Percentiles rank a stretch among this genome's conserved stretches.
Evolutionary conservation across 2,329 filamentous ascomycete species (phyloP).

Genomic region (Exserohilum turcica): DNA sequence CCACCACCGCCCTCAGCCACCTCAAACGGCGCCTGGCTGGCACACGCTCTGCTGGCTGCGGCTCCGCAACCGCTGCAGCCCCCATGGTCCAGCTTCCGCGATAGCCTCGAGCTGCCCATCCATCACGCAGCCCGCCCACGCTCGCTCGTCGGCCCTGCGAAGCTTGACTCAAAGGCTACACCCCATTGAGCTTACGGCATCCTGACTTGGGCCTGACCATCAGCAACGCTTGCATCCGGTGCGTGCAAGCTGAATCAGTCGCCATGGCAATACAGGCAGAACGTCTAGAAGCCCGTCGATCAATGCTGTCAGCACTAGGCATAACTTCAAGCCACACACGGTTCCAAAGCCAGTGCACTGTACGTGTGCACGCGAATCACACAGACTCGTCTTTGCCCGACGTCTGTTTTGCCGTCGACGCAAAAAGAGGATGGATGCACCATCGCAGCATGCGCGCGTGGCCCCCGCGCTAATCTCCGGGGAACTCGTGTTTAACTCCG

Average conservation of each 20-base stretch:
- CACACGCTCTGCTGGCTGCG: slow-evolving; percentile 9
- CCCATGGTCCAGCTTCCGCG: too few relatives aligned
- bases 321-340: background rate
- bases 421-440: too few relatives aligned
- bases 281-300: background rate
- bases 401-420: too few relatives aligned
- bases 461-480: too few relatives aligned
- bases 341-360: background rate
- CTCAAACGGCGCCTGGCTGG: slow-evolving; percentile 10
- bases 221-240: background rate
- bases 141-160: background rate
- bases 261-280: background rate
- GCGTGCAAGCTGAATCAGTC: background rate
- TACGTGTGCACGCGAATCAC: background rate
- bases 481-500: too few relatives aligned
- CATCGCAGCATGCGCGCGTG: too few relatives aligned
- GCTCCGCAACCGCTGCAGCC: background rate
- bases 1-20: background rate
- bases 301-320: slow-evolving; percentile 7
- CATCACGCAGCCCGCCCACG: too few relatives aligned
- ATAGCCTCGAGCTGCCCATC: too few relatives aligned
- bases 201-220: background rate
- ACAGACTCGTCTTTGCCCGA: background rate
- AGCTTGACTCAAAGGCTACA: background rate
- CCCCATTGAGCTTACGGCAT: background rate